Base-by-base conservation (phyloP, 2,329 filamentous ascomycete species). In the Dactylellina cionopaga region DNA sequence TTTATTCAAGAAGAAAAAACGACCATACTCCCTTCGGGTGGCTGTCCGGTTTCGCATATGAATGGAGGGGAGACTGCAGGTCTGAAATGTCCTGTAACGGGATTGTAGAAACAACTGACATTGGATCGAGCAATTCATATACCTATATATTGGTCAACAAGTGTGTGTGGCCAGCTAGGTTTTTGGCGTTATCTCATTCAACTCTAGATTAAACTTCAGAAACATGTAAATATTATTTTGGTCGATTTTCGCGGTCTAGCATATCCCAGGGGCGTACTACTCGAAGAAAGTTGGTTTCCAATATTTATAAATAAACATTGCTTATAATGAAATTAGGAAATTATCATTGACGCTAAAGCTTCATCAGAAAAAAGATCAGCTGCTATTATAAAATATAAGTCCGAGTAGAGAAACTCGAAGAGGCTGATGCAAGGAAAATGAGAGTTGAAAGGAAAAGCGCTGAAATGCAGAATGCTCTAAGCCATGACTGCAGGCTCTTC, bases 1-100 rank as follows among this genome's bases (percentile, higher is more conserved):
- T 77, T 49, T n/a, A 31, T 55, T 82, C 17, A 56, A 64, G 19
- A 75, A 76, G 22, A 76, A 75, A 56, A 47, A 41, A 10, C 39
- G 15, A 35, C 54, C 5, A 19, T 29, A 9, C 27, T 22, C 29
- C 27, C 17, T 4, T 19, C 27, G 5, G 43, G 35, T 4, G 31
- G 27, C 0, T 70, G 65, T 41, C 56, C 55, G 15, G 65, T 63
- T 9, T 62, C 65, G 15, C 46, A 70, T 4, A 29, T 11, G 3
- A 11, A 43, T 11, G 29, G 22, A 19, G 35, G 4, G n/a, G n/a
- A n/a, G n/a, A n/a, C n/a, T 51, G 13, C 43, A 19, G 65, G 63
- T 19, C n/a, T 51, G 43, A 58, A 22, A 5, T 66, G 62, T 24
- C 63, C 63, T 15, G 52, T 68, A 29, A 52, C 43, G 17, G 63